Percentiles rank a stretch among this genome's conserved stretches.
These are phyloP conservation scores for Tylopilus rubrobrunneus DNA, from an alignment of 768 basidiomycete species.

Conservation along the genomic window DNA sequence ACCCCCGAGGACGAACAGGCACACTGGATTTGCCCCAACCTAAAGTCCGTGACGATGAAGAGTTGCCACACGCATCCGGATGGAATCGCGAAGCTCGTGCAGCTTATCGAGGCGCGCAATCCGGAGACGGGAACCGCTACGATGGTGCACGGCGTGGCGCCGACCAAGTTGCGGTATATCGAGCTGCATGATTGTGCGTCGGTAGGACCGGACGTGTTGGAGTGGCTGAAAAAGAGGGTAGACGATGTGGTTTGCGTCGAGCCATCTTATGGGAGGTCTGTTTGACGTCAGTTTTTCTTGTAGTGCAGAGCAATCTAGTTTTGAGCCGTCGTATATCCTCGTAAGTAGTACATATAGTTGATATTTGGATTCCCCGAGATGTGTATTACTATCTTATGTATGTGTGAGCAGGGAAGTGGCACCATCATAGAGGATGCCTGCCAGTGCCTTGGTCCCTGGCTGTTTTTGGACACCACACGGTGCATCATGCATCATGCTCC, in stretches of 20 bases:
- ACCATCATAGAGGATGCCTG: not conserved
- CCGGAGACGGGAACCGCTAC: constrained; percentile 40
- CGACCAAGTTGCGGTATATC: constrained; percentile 49
- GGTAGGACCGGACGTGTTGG: constrained; percentile 64
- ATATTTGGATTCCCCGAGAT: not conserved
- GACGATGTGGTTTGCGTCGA: constrained; percentile 62
- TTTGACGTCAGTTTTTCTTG: constrained; percentile 5
- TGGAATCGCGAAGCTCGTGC: constrained; percentile 63
- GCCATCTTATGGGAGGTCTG: constrained; percentile 44
- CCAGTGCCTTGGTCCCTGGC: too few relatives aligned
- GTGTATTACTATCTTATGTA: constrained; percentile 22
- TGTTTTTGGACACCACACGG: not conserved
- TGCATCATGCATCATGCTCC: too few relatives aligned
- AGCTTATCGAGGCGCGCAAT: constrained; percentile 69
- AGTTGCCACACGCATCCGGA: constrained; percentile 64
- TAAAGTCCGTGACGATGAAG: constrained; percentile 58
- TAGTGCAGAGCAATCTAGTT: not conserved
- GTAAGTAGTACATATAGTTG: not conserved
- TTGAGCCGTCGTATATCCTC: constrained; percentile 2
- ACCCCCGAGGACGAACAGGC: constrained; percentile 56
- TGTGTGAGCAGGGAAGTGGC: not conserved
- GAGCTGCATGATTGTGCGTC: constrained; percentile 66
- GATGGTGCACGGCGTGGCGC: constrained; percentile 45
- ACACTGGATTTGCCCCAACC: constrained; percentile 62
- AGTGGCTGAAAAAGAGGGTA: constrained; percentile 62